A percentile compares a stretch with the other conserved stretches of the same genome.
phyloP scores from a whole-genome alignment of 768 basidiomycete genomes.

The Asterophora parasitica region DNA sequence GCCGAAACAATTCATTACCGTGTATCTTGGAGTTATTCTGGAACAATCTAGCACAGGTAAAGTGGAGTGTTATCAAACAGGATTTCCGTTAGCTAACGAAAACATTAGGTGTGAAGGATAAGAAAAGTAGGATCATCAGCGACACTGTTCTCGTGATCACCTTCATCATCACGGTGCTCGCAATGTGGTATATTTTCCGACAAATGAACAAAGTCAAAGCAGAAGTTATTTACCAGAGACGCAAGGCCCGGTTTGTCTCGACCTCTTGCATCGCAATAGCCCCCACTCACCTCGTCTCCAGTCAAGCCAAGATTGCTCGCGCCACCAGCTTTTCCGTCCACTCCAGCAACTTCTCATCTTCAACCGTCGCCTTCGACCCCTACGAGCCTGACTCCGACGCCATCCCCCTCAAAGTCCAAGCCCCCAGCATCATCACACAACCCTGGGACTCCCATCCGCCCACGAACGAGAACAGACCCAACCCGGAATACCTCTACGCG shows the following conservation, averaged over 20 bases:
- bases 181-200: conserved; percentile 81
- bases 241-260: conserved; percentile 57
- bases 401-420: conserved; percentile 35
- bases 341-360: conserved; percentile 13
- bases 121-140: conserved; percentile 59
- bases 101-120: conserved; percentile 31
- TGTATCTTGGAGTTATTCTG: conserved; percentile 84
- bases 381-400: conserved; percentile 26
- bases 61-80: neutral
- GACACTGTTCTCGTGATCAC: conserved; percentile 66
- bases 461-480: conserved; percentile 26
- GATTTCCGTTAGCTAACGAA: neutral
- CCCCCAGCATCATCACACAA: conserved; percentile 23
- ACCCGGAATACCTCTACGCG: conserved; percentile 42
- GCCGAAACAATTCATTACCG: conserved; percentile 89
- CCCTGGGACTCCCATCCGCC: conserved; percentile 1
- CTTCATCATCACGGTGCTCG: conserved; percentile 61
- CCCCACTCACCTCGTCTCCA: conserved; percentile 16
- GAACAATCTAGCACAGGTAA: conserved; percentile 41
- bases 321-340: conserved; percentile 21
- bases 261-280: neutral
- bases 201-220: conserved; percentile 69
- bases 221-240: conserved; percentile 59
- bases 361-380: conserved; percentile 22
- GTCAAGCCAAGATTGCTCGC: conserved; percentile 49